Conservation (phyloP, 805 yeast species). For the Vanderwaltozyma yarrowii region DNA sequence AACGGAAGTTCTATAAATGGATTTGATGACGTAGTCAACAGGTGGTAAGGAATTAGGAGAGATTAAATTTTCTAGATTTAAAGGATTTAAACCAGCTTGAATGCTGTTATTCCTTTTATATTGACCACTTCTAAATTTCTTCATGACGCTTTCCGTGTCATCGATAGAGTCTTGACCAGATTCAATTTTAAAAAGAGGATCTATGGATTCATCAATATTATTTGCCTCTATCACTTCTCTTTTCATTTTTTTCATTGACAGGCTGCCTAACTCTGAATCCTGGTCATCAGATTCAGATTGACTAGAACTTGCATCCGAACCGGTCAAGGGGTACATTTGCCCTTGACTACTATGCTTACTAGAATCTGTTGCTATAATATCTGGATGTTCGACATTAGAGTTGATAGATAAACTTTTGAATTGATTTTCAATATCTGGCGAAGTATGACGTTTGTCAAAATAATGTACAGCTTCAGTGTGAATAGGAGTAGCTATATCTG, state of each 20-base stretch:
- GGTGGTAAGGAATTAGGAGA: conserved; percentile 48
- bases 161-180: not conserved
- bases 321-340: too few species aligned
- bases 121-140: not conserved
- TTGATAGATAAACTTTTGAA: too few species aligned
- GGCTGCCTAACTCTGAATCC: conserved; percentile 20
- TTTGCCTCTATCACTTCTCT: conserved; percentile 17
- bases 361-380: too few species aligned
- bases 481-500: too few species aligned
- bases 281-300: conserved; percentile 21
- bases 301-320: not conserved
- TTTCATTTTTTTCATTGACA: conserved; percentile 21
- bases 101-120: not conserved
- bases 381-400: too few species aligned
- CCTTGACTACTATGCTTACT: too few species aligned
- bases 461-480: too few species aligned
- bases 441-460: too few species aligned
- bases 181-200: conserved; percentile 18
- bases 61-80: conserved; percentile 40
- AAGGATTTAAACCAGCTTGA: not conserved
- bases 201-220: conserved; percentile 23
- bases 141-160: not conserved
- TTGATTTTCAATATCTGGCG: too few species aligned
- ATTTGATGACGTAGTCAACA: conserved; percentile 43
- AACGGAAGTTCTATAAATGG: conserved; percentile 52